Conservation (phyloP, 768 basidiomycete genomes). For the Amanita muscaria region DNA sequence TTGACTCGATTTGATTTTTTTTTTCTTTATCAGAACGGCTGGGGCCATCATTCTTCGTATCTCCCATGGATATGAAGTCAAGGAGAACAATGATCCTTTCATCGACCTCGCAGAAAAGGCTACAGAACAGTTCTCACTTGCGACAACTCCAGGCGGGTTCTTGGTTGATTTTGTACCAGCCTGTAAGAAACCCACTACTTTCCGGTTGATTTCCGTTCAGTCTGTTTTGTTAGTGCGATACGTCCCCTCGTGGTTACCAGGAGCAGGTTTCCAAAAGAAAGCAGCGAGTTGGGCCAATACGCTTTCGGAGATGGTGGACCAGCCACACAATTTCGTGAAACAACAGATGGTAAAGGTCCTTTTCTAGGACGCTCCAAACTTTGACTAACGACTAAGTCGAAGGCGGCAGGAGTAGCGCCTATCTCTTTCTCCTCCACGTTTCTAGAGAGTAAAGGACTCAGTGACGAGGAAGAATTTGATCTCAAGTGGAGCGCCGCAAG, state of each 20-base stretch:
- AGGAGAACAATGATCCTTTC: constrained; percentile 41
- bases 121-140: constrained; percentile 44
- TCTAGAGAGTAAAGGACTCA: constrained; percentile 42
- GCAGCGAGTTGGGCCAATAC: constrained; percentile 47
- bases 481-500: constrained; percentile 63
- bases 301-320: constrained; percentile 45
- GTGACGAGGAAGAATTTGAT: constrained; percentile 47
- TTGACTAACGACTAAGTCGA: neutral
- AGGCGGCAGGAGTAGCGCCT: constrained; percentile 53
- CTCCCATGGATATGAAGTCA: constrained; percentile 45
- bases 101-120: constrained; percentile 45
- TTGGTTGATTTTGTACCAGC: constrained; percentile 44
- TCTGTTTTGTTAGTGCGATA: constrained; percentile 37
- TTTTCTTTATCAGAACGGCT: constrained; percentile 27
- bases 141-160: constrained; percentile 43
- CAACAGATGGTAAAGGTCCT: constrained; percentile 43
- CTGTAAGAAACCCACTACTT: constrained; percentile 24
- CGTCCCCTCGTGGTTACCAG: constrained; percentile 57
- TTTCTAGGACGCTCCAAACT: constrained; percentile 5
- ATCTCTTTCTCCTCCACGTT: constrained; percentile 51
- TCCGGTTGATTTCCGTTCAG: constrained; percentile 4
- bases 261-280: constrained; percentile 45
- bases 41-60: constrained; percentile 47
- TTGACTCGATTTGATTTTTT: constrained; percentile 1
- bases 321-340: constrained; percentile 49